Percentiles rank a stretch among this genome's conserved stretches.
These are phyloP conservation scores for Podaxis sp. DNA, from an alignment of 768 basidiomycete species.

Conservation along the genomic window DNA sequence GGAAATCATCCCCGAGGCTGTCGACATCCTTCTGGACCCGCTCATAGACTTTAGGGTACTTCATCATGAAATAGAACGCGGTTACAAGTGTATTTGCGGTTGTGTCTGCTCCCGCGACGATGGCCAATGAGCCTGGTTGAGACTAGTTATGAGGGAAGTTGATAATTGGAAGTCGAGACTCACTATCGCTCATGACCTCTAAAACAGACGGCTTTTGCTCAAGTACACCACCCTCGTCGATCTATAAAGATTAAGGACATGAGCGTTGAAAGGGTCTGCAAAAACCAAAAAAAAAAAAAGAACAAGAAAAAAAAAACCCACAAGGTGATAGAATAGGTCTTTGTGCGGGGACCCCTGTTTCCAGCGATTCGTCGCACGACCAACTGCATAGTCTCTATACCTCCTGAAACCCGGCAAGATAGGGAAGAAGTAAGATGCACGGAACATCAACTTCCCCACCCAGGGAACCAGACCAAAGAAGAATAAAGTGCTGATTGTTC, in stretches of 20 bases:
- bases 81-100: slow-evolving; percentile 22
- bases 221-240: slow-evolving; percentile 10
- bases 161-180: background rate
- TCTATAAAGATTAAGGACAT: background rate
- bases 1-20: slow-evolving; percentile 14
- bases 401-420: slow-evolving; percentile 11
- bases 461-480: slow-evolving; percentile 14
- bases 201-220: slow-evolving; percentile 7
- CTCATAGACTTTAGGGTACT: slow-evolving; percentile 18
- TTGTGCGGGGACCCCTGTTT: slow-evolving; percentile 14
- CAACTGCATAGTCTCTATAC: slow-evolving; percentile 17
- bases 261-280: background rate
- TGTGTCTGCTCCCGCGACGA: slow-evolving; percentile 31
- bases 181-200: slow-evolving; percentile 12
- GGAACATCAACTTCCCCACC: slow-evolving; percentile 12
- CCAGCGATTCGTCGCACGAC: slow-evolving; percentile 15
- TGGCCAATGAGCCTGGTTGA: slow-evolving; percentile 18
- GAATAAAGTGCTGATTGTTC: slow-evolving; percentile 9
- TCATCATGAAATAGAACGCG: slow-evolving; percentile 24
- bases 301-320: slow-evolving; percentile 5
- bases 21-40: slow-evolving; percentile 26
- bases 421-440: background rate
- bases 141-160: background rate
- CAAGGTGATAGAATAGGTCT: slow-evolving; percentile 27
- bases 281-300: no score